phyloP scores from a whole-genome alignment of 1,284 basidiomycete genomes.

The Cutaneotrichosporon cavernicola region DNA sequence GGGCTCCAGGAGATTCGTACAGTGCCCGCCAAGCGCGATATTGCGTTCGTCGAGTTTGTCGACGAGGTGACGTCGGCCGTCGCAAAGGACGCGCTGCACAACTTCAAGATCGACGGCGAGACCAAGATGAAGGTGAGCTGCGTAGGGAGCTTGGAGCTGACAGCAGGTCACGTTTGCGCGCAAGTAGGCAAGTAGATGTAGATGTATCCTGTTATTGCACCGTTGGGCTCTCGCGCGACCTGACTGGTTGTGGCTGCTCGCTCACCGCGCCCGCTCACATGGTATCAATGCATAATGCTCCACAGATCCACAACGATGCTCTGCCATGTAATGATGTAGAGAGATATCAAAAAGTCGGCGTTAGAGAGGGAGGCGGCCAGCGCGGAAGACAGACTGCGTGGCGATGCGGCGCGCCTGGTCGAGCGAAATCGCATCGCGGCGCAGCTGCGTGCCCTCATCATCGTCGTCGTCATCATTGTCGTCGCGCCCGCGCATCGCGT shows the following conservation, averaged over 20 bases:
- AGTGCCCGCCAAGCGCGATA: constrained; percentile 91
- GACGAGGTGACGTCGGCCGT: constrained; percentile 85
- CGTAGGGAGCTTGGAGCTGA: background rate
- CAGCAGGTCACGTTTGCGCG: constrained; percentile 17
- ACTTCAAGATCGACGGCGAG: constrained; percentile 76
- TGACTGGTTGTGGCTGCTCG: background rate
- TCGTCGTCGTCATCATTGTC: constrained; percentile 60
- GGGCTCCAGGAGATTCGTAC: constrained; percentile 93
- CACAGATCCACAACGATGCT: background rate
- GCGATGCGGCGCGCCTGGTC: constrained; percentile 71
- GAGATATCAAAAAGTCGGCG: background rate
- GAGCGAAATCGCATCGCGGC: constrained; percentile 76
- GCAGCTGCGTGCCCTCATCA: constrained; percentile 59
- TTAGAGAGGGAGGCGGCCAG: constrained; percentile 37
- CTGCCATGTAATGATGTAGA: background rate
- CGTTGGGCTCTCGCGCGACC: background rate
- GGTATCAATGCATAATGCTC: constrained; percentile 10
- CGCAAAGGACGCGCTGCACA: constrained; percentile 91
- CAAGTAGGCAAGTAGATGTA: constrained; percentile 15
- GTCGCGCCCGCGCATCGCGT: constrained; percentile 52
- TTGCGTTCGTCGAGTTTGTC: constrained; percentile 91
- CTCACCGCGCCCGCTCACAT: background rate
- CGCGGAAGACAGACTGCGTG: constrained; percentile 56
- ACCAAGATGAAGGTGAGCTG: constrained; percentile 21
- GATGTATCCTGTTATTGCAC: constrained; percentile 4